Percentiles rank a stretch among this genome's conserved stretches.
Conservation (phyloP, 2,329 filamentous ascomycete species). For the Diplodia intermedia region DNA sequence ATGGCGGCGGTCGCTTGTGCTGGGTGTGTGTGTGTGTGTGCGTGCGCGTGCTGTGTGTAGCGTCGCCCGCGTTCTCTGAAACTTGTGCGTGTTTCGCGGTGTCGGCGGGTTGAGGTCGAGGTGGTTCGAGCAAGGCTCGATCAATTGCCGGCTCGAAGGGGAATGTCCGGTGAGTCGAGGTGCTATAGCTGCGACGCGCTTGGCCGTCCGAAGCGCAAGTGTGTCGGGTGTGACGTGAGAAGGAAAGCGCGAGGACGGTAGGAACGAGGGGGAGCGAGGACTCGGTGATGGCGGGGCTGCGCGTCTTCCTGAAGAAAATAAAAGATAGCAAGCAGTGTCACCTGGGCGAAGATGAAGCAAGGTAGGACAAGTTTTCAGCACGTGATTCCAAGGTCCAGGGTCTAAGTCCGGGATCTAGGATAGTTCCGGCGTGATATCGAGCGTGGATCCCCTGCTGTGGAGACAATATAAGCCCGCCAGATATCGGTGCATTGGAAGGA, state of each 20-base stretch:
- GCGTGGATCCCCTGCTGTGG: conserved; percentile 16
- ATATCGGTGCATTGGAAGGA: background rate
- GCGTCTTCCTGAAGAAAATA: conserved; percentile 9
- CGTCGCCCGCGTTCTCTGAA: background rate
- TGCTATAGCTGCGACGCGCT: conserved; percentile 12
- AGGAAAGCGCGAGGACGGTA: background rate
- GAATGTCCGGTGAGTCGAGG: background rate
- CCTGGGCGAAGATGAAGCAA: conserved; percentile 5
- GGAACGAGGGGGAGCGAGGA: background rate
- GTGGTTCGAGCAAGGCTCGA: background rate
- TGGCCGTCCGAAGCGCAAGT: conserved; percentile 1
- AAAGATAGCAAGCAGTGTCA: conserved; percentile 8
- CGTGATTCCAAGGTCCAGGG: conserved; percentile 18
- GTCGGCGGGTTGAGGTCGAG: background rate
- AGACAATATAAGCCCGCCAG: conserved; percentile 8
- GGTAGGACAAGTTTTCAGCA: conserved; percentile 28
- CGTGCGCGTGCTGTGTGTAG: background rate
- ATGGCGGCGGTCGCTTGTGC: background rate
- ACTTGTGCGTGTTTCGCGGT: background rate
- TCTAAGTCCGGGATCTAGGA: background rate
- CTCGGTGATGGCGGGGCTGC: background rate
- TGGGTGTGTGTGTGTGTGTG: background rate
- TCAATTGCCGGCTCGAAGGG: background rate
- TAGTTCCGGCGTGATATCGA: background rate
- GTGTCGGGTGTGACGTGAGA: conserved; percentile 15